Evolutionary conservation across 306 rosid genomes (phyloP), one percentile per base, ranked within the genome.

Genomic region (Casuarina equisetifolia): DNA sequence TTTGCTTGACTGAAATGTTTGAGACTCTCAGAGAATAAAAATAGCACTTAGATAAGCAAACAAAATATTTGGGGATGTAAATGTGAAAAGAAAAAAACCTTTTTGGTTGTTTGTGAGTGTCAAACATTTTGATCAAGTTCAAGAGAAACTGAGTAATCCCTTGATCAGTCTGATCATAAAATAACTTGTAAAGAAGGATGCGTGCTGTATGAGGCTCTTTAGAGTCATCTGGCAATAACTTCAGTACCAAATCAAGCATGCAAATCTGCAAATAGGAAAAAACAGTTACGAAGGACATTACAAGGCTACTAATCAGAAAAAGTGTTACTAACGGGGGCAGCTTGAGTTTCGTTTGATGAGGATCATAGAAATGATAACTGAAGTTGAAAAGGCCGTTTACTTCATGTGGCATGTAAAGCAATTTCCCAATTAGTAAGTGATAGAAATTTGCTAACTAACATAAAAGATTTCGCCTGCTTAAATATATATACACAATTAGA

Each of bases 151-250:
- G 97, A 74, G 97, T 94, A 92, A 94, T 88, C 82, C 98, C 98
- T 82, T 92, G 91, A 73, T 92, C 98, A 44, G 98, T 94, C 85
- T 94, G 98, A 74, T 94, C 97, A 84, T 94, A 94, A 90, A 90
- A 92, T 81, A 94, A 83, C 82, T 94, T 94, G 88, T 94, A 92
- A 72, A 94, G 92, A 81, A 94, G 97, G 74, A 94, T 85, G 72
- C 97, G 97, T 76, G 93, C 88, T 75, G 97, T 92, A 80, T 89
- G 97, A 32, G 97, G 94, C 81, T 90, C 97, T 84, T 82, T 94
- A 51, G 95, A 88, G 76, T 88, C 91, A 57, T 87, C 97, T 38
- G 97, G 97, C 70, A 87, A 86, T 78, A 86, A 77, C 62, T 89
- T 85, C 58, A 94, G 92, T 72, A 92, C 87, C 88, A 94, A 85